Conservation (phyloP, 2,329 filamentous ascomycete species). For the Arthrobotrys musiformis region DNA sequence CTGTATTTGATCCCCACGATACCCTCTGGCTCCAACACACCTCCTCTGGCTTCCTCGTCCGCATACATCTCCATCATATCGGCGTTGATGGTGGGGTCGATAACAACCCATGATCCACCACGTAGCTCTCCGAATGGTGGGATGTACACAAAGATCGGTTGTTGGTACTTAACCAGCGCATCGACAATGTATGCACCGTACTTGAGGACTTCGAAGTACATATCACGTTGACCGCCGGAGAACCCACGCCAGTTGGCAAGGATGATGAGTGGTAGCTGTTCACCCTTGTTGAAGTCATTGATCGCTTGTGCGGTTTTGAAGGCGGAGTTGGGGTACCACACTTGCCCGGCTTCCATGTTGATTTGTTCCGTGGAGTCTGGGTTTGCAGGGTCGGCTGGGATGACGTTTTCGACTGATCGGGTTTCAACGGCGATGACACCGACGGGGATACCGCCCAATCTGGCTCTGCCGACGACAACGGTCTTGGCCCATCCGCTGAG, state of each 20-base stretch:
- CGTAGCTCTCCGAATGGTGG: conserved; percentile 95
- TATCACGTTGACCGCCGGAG: conserved; percentile 98
- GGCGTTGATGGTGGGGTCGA: conserved; percentile 97
- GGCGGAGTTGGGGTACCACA: conserved; percentile 99
- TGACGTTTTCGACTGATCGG: conserved; percentile 94
- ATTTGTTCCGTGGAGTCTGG: conserved; percentile 98
- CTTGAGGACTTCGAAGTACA: conserved; percentile 99
- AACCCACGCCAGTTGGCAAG: conserved; percentile 99
- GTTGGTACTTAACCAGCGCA: conserved; percentile 96
- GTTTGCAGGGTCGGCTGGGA: conserved; percentile 95
- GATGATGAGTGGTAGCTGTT: conserved; percentile 98
- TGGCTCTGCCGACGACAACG: conserved; percentile 94
- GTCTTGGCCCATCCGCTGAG: conserved; percentile 97
- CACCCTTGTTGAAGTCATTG: conserved; percentile 98
- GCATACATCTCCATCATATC: conserved; percentile 99
- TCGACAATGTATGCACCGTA: conserved; percentile 99
- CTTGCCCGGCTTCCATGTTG: conserved; percentile 92
- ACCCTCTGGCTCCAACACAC: conserved; percentile 97
- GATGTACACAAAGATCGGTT: conserved; percentile 99
- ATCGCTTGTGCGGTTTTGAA: conserved; percentile 99
- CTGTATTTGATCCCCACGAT: conserved; percentile 99
- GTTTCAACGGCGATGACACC: conserved; percentile 98
- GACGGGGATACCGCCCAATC: conserved; percentile 95
- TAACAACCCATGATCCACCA: conserved; percentile 99
- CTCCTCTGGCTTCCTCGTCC: conserved; percentile 91